Base-by-base conservation (phyloP, 306 rosid species). In the Citrullus colocynthis region DNA sequence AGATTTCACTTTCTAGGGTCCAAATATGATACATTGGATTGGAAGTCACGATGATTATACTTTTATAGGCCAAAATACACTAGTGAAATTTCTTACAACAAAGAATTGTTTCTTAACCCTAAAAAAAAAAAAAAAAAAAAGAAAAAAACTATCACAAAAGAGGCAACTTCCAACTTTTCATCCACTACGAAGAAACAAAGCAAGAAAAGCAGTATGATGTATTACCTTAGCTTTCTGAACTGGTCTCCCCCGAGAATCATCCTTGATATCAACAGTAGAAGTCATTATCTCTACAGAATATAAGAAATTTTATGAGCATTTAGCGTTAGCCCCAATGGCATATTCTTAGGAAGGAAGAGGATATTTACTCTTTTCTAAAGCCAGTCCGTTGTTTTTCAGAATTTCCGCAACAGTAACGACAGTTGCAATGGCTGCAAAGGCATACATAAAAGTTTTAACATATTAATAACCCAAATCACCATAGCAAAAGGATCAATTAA, bases 401-500 rank as follows among this genome's bases (percentile, higher is more conserved):
- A 88, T 88, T 81, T 88, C 92, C 5, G 90, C 90, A 80, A 88
- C 85, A 44, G 90, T 88, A 51, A 88, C 92, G 20, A 88, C 92
- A 0, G 90, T 88, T 57, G 90, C 90, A 85, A 88, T 86, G 58
- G 92, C 92, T 86, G 87, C 74, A 79, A 71, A 70, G 36, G 24
- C 5, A 63, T 21, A 41, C 6, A 61, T 59, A 63, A 21, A 36
- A 58, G 5, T 51, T 49, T 15, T 14, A 54, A 61, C 48, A 65
- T 41, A 76, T 9, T 14, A 52, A 8, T 54, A 37, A 7, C 10
- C 64, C 21, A 44, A 66, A 45, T n/a, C 54, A 24, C 39, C 39
- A 61, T 13, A 9, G 56, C 52, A 32, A 21, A 80, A 42, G 41
- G 34, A 75, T 69, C 16, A 17, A 61, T 21, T 37, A 14, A 37